Evolutionary conservation across 805 yeast species (phyloP).

Genomic region (Candida nitratophila): DNA sequence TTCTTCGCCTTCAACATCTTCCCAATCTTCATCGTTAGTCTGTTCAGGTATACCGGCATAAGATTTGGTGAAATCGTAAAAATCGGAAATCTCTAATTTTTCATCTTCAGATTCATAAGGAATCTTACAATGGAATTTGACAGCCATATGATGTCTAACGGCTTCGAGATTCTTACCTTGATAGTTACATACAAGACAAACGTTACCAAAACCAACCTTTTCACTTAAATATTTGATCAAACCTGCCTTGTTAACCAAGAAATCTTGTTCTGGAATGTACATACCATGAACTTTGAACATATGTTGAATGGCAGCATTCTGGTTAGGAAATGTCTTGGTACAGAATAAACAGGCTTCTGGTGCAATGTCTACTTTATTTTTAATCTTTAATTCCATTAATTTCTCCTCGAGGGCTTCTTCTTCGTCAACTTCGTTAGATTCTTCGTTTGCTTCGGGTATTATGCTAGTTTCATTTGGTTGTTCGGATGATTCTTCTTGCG

Average conservation of each 20-base stretch:
- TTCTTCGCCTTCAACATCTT: constrained; percentile 20
- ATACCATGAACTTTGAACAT: constrained; percentile 80
- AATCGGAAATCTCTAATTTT: constrained; percentile 65
- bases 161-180: constrained; percentile 83
- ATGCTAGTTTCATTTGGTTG: constrained; percentile 16
- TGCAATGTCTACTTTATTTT: constrained; percentile 40
- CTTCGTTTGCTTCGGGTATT: constrained; percentile 4
- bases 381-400: constrained; percentile 36
- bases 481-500: constrained; percentile 5
- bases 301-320: constrained; percentile 50
- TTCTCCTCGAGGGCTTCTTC: constrained; percentile 32
- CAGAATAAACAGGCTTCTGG: constrained; percentile 46
- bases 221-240: constrained; percentile 71
- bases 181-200: constrained; percentile 75
- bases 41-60: constrained; percentile 32
- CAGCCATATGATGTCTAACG: constrained; percentile 79
- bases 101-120: constrained; percentile 85
- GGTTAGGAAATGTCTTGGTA: constrained; percentile 25
- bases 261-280: constrained; percentile 77
- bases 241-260: constrained; percentile 62
- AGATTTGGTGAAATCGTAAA: constrained; percentile 76
- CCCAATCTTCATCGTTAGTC: constrained; percentile 29
- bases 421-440: constrained; percentile 2
- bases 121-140: constrained; percentile 81
- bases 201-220: constrained; percentile 73